These are phyloP conservation scores for Podila clonocystis DNA, from an alignment of 192 early-diverging fungal genomes.

Conservation along the genomic window DNA sequence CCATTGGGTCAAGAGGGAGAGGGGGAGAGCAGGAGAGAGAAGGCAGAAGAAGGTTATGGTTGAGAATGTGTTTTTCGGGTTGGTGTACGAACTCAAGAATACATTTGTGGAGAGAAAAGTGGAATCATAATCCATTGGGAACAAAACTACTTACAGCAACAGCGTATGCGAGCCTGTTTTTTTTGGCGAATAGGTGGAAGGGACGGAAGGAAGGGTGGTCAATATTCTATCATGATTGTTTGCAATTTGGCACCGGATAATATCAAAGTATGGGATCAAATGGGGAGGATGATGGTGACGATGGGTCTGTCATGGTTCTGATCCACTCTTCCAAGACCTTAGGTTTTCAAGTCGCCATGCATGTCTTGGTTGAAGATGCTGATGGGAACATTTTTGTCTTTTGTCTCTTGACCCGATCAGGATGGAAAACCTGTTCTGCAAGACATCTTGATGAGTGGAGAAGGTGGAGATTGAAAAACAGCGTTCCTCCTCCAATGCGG, in stretches of 20 bases:
- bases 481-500: not conserved
- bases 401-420: not conserved
- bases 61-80: too few relatives aligned
- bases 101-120: constrained; percentile 6
- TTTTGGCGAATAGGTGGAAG: not conserved
- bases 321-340: too few relatives aligned
- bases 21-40: not conserved
- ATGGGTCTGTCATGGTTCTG: too few relatives aligned
- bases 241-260: not conserved
- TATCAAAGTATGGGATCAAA: too few relatives aligned
- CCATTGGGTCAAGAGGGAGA: not conserved
- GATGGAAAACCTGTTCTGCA: not conserved
- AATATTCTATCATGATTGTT: not conserved
- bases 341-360: too few relatives aligned
- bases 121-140: not conserved
- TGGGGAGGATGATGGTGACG: too few relatives aligned
- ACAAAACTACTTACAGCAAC: constrained; percentile 37
- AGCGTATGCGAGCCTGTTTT: constrained; percentile 38
- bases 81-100: not conserved
- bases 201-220: not conserved
- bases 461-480: not conserved
- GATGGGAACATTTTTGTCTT: too few relatives aligned
- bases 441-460: not conserved
- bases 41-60: not conserved
- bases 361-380: too few relatives aligned